Conservation (phyloP, 306 rosid genomes). For the Mimosa bimucronata region DNA sequence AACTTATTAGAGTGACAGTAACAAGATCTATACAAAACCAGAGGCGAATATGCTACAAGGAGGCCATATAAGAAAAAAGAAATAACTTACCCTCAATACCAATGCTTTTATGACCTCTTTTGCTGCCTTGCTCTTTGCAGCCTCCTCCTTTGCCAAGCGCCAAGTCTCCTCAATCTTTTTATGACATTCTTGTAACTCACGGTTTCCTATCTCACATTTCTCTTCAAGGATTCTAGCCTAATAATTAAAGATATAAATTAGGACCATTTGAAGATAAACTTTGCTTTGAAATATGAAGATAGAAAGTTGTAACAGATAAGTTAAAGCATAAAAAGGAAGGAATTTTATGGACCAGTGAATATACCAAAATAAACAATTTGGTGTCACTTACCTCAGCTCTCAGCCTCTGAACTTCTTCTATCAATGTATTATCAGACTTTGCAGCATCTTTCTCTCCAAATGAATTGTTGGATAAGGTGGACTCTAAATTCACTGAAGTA, state of each 20-base stretch:
- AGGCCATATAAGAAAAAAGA: slow-evolving; percentile 3
- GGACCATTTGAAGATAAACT: slow-evolving; percentile 5
- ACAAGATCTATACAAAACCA: neutral
- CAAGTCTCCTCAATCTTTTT: slow-evolving; percentile 69
- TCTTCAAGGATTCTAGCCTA: slow-evolving; percentile 70
- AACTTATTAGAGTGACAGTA: neutral
- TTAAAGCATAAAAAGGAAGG: slow-evolving; percentile 8
- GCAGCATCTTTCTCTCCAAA: slow-evolving; percentile 42
- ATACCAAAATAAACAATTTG: neutral
- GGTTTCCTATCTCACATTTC: slow-evolving; percentile 57
- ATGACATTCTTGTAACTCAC: slow-evolving; percentile 64
- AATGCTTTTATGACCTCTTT: slow-evolving; percentile 78
- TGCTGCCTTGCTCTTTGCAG: slow-evolving; percentile 70
- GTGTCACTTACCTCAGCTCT: slow-evolving; percentile 61
- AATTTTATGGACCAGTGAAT: neutral
- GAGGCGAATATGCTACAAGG: neutral
- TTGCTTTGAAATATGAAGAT: neutral
- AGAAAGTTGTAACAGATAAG: neutral
- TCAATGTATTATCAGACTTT: slow-evolving; percentile 51
- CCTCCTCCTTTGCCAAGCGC: slow-evolving; percentile 73
- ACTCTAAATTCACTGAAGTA: slow-evolving; percentile 36
- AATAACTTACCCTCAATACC: slow-evolving; percentile 62
- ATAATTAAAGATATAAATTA: slow-evolving; percentile 37
- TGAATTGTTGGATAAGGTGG: slow-evolving; percentile 25
- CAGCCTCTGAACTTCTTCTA: slow-evolving; percentile 67